Base-by-base conservation (phyloP, 2,329 filamentous ascomycete genomes). In the Diaporthe velutina region DNA sequence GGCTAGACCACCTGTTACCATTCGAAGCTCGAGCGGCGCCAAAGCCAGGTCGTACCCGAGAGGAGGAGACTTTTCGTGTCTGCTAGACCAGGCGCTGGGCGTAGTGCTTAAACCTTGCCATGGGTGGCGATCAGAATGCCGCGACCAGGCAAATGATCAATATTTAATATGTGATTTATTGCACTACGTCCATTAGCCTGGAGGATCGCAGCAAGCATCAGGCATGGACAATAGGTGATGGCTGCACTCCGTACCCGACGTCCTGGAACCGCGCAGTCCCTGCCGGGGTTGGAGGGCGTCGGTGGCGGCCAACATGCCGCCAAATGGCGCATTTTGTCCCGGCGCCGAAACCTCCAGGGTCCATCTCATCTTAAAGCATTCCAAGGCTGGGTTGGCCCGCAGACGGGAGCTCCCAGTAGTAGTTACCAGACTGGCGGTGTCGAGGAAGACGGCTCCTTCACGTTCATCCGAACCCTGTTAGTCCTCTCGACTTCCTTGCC, bases 391-490 rank as follows among this genome's bases (percentile, higher is more conserved):
- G 50, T 57, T 30, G 60, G n/a, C 19, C 74, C 57, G 74, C 64
- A 75, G 9, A 58, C 74, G 74, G 74, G 71, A 75, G 58, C 71
- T 66, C 71, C 74, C 74, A 71, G 42, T 54, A 52, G 35, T 38
- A 64, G 55, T 52, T 73, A 58, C 71, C 74, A 60, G 17, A 22
- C 71, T 75, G 74, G 67, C 74, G 73, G 67, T 60, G 67, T 74
- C 67, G 73, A 48, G 17, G 54, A 58, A 71, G 55, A 48, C 72
- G 40, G 55, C 55, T 45, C 35, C 30, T 52, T 50, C 70, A 61
- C 48, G 35, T 35, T 35, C 64, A 71, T 54, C 38, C 48, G 70
- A 61, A 61, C 67, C 68, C 57, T 73, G 58, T 45, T 55, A 38
- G 60, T 50, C 60, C 40, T 50, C 28, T 48, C 48, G n/a, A 48